Base-by-base conservation (phyloP, 163 green algal genomes). In the Prototheca cutis region DNA sequence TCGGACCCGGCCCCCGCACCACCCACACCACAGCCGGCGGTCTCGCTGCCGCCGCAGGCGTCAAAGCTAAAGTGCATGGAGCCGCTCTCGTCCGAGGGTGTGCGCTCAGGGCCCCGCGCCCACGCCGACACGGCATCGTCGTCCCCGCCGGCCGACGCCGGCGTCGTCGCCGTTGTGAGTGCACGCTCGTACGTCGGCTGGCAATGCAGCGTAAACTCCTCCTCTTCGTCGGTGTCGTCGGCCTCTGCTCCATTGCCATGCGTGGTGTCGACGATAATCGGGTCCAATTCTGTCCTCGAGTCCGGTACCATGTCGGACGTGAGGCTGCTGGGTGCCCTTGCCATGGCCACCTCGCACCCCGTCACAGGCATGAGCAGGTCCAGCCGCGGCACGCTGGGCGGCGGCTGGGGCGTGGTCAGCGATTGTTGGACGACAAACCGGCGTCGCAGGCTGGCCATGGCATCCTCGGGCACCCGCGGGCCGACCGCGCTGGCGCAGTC, bases 371-470 rank as follows among this genome's bases (percentile, higher is more conserved):
- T 10, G 36, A 10, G 36, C 36, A 45, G 36, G 36, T 45, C 36
- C 36, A 51, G 42, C 18, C 18, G 6, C 10, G 17, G 42, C 13
- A 51, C 42, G 42, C 10, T 5, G 5, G 42, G 18, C 18, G 10
- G 10, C 13, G 25, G 1, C 10, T 21, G 40, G 3, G 67, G 67
- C 25, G 67, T 74, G 28, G 53, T 36, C 42, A 74, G 33, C 17
- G 48, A 40, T 39, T 74, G 67, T 55, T 66, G 55, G 8, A 33
- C 51, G 2, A 58, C 49, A 33, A 75, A 75, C n/a, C 68, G 55
- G 10, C 65, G 62, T 57, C 67, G 68, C 40, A 75, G 53, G 51
- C 68, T 75, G 29, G 53, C 55, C 36, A 75, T 30, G 4, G 55
- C 19, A 10, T n/a, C 4, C 54, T 36, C 39, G 0, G 54, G 17